phyloP scores from a whole-genome alignment of 192 early-diverging fungal species.

The Globomyces pollinis-pini region DNA sequence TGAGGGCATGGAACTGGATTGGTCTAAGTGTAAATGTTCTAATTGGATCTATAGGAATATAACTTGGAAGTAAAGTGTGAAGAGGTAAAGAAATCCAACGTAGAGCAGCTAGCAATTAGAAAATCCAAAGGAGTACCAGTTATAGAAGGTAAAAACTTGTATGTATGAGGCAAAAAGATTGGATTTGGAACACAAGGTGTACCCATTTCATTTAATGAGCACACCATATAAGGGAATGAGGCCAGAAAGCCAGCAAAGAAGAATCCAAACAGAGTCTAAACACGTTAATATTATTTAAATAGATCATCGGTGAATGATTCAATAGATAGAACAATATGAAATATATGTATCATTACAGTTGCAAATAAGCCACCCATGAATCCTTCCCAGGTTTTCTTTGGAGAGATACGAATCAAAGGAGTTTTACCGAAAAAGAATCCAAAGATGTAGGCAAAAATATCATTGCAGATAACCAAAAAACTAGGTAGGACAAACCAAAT shows the following conservation, averaged over 20 bases:
- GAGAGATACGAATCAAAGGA: constrained; percentile 85
- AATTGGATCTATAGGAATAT: constrained; percentile 23
- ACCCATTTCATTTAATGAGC: constrained; percentile 51
- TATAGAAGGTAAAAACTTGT: constrained; percentile 32
- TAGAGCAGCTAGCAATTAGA: not conserved
- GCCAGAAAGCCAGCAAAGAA: constrained; percentile 45
- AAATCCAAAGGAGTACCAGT: constrained; percentile 10
- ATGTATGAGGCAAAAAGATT: constrained; percentile 47
- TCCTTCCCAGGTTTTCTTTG: constrained; percentile 98
- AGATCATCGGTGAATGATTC: too few relatives aligned
- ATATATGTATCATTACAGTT: constrained; percentile 65
- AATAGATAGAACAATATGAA: too few relatives aligned
- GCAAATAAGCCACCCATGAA: constrained; percentile 82
- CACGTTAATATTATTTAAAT: not conserved
- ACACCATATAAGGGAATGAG: constrained; percentile 58
- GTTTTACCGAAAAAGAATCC: constrained; percentile 94
- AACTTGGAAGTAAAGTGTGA: not conserved
- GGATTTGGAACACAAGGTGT: constrained; percentile 51
- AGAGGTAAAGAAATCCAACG: constrained; percentile 2
- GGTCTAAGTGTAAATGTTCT: constrained; percentile 65
- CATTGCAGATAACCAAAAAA: constrained; percentile 86
- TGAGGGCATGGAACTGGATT: constrained; percentile 79
- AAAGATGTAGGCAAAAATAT: constrained; percentile 91
- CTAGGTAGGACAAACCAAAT: constrained; percentile 94
- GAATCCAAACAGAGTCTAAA: constrained; percentile 63